Conservation (phyloP, 1,284 basidiomycete genomes). For the Leccinum fallax region DNA sequence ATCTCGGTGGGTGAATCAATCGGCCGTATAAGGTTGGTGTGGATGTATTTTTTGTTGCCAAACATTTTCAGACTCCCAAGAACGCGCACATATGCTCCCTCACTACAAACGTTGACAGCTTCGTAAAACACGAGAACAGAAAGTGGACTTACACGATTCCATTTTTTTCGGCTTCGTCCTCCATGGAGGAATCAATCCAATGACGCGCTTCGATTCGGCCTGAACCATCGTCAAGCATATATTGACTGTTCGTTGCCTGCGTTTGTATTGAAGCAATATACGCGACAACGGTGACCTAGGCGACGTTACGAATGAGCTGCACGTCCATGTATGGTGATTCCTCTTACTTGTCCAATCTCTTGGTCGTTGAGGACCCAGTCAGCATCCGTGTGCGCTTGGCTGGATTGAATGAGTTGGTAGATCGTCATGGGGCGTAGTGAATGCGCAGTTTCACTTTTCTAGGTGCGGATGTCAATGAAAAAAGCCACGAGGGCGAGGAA, state of each 20-base stretch:
- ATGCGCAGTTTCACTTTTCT: constrained; percentile 55
- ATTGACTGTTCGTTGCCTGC: constrained; percentile 83
- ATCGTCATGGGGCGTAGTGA: constrained; percentile 87
- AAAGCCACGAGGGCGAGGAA: background rate
- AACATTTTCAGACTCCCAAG: constrained; percentile 91
- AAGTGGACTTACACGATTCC: constrained; percentile 43
- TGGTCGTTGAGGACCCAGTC: constrained; percentile 84
- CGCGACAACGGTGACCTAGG: constrained; percentile 77
- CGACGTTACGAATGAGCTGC: background rate
- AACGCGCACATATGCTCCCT: constrained; percentile 81
- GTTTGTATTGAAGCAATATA: constrained; percentile 71
- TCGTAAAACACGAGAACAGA: background rate
- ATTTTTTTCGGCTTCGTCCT: constrained; percentile 51
- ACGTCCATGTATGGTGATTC: background rate
- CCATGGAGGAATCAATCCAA: constrained; percentile 78
- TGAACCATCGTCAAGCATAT: constrained; percentile 87
- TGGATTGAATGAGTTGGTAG: constrained; percentile 76
- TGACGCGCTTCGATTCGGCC: constrained; percentile 86
- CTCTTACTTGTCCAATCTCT: constrained; percentile 79
- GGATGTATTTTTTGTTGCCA: constrained; percentile 81
- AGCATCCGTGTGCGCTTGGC: constrained; percentile 85
- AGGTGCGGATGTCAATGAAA: constrained; percentile 4
- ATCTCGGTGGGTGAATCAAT: constrained; percentile 80
- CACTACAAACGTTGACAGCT: constrained; percentile 46
- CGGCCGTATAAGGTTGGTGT: constrained; percentile 71